These are phyloP conservation scores for Hypoxylon intermedium DNA, from an alignment of 495 filamentous ascomycete genomes.

Conservation along the genomic window DNA sequence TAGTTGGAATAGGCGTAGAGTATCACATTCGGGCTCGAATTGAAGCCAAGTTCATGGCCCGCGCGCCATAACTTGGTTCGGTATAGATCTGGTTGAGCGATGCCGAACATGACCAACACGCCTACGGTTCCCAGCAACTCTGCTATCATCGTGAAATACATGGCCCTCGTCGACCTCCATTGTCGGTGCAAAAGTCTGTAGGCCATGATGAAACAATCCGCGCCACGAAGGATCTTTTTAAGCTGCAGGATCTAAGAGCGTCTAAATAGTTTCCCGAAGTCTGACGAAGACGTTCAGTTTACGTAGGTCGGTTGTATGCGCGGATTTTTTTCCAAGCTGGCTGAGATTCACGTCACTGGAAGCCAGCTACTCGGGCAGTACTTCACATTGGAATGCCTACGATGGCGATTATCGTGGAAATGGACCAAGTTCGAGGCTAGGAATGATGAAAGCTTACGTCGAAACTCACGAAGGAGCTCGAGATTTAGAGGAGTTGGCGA, in stretches of 20 bases:
- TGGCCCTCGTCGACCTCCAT: constrained; percentile 70
- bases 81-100: constrained; percentile 81
- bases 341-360: constrained; percentile 36
- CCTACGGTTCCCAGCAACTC: constrained; percentile 75
- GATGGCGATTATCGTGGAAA: constrained; percentile 28
- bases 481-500: constrained; percentile 35
- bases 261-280: constrained; percentile 9
- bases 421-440: neutral
- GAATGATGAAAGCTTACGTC: constrained; percentile 16
- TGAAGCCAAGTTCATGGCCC: constrained; percentile 79
- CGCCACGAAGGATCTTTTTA: constrained; percentile 28
- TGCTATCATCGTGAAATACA: constrained; percentile 69
- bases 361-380: constrained; percentile 29
- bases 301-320: no score
- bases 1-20: constrained; percentile 83
- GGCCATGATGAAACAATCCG: constrained; percentile 43
- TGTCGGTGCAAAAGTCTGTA: constrained; percentile 56
- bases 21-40: constrained; percentile 75
- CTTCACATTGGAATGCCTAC: constrained; percentile 36
- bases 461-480: constrained; percentile 32
- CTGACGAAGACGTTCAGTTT: neutral
- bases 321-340: no score
- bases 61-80: constrained; percentile 82
- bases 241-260: constrained; percentile 5
- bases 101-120: constrained; percentile 78